These are phyloP conservation scores for Scedosporium aurantiacum DNA, from an alignment of 2,329 filamentous ascomycete genomes.

Conservation along the genomic window DNA sequence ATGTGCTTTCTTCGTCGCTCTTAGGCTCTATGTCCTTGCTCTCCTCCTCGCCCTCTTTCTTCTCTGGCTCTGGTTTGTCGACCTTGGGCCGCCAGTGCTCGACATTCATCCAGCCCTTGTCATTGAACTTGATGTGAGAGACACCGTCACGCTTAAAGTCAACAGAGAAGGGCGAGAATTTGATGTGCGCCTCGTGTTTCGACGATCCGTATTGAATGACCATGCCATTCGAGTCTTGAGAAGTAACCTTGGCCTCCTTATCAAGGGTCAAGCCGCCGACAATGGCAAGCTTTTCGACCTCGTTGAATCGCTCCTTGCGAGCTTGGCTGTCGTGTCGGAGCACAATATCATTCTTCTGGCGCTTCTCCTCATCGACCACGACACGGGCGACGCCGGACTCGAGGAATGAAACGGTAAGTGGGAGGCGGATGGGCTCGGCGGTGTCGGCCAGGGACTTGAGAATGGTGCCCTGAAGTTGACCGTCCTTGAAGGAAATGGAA, in stretches of 20 bases:
- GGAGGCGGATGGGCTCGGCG: slow-evolving; percentile 63
- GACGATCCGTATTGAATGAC: slow-evolving; percentile 72
- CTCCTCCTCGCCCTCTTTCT: slow-evolving; percentile 37
- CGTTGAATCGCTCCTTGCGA: slow-evolving; percentile 90
- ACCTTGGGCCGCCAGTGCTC: slow-evolving; percentile 92
- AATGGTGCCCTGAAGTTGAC: slow-evolving; percentile 69
- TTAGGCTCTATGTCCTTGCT: slow-evolving; percentile 23
- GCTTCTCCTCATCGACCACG: slow-evolving; percentile 81
- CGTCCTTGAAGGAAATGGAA: slow-evolving; percentile 65
- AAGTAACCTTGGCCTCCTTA: slow-evolving; percentile 56
- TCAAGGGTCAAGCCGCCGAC: slow-evolving; percentile 70
- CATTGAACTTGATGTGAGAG: slow-evolving; percentile 79
- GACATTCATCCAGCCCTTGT: slow-evolving; percentile 79
- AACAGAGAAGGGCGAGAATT: slow-evolving; percentile 70
- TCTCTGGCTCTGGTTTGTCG: slow-evolving; percentile 44
- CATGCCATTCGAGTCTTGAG: slow-evolving; percentile 54
- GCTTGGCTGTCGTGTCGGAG: slow-evolving; percentile 73
- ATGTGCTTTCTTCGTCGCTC: slow-evolving; percentile 66
- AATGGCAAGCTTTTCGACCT: slow-evolving; percentile 75
- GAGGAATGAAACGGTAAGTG: slow-evolving; percentile 77
- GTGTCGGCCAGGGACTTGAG: slow-evolving; percentile 59
- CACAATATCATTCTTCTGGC: slow-evolving; percentile 79
- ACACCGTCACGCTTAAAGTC: slow-evolving; percentile 77
- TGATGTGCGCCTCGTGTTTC: slow-evolving; percentile 73
- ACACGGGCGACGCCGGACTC: slow-evolving; percentile 82